These are phyloP conservation scores for Podaxis sp. DNA, from an alignment of 768 basidiomycete species.

Conservation along the genomic window DNA sequence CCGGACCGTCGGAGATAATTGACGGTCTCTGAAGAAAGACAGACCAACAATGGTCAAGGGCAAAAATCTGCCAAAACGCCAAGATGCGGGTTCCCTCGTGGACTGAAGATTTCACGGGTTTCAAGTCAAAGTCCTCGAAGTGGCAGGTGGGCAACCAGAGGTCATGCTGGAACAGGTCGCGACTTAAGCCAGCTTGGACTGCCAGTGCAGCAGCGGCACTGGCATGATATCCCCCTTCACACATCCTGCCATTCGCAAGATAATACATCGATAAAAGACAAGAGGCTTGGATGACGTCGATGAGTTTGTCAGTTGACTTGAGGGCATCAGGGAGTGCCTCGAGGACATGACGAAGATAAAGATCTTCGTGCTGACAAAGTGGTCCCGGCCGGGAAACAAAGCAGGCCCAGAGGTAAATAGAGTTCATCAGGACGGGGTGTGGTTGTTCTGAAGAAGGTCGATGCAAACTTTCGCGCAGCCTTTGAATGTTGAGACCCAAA, in stretches of 20 bases:
- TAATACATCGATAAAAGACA: conserved; percentile 77
- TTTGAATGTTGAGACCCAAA: conserved; percentile 66
- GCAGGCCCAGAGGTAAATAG: conserved; percentile 83
- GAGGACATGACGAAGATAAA: conserved; percentile 66
- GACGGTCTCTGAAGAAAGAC: conserved; percentile 67
- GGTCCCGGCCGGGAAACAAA: conserved; percentile 73
- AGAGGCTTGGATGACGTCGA: conserved; percentile 77
- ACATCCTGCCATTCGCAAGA: conserved; percentile 68
- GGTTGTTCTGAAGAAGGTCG: conserved; percentile 58
- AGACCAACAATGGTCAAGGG: conserved; percentile 81
- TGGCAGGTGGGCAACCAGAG: conserved; percentile 33
- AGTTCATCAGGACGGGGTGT: conserved; percentile 76
- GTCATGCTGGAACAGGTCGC: conserved; percentile 34
- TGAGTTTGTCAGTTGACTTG: conserved; percentile 47
- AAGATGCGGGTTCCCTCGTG: conserved; percentile 72
- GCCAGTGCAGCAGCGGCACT: conserved; percentile 73
- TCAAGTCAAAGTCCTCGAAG: conserved; percentile 45
- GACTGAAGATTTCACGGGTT: conserved; percentile 56
- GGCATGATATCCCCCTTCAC: conserved; percentile 80
- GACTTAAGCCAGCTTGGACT: conserved; percentile 71
- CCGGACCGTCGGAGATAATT: conserved; percentile 62
- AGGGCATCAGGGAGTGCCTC: conserved; percentile 65
- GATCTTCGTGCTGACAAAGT: conserved; percentile 68
- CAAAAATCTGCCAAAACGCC: conserved; percentile 84
- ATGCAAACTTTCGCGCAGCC: conserved; percentile 59